Evolutionary conservation across 805 yeast genomes (phyloP), one percentile per base, ranked within the genome.

Genomic region (Saturnispora saitoi): DNA sequence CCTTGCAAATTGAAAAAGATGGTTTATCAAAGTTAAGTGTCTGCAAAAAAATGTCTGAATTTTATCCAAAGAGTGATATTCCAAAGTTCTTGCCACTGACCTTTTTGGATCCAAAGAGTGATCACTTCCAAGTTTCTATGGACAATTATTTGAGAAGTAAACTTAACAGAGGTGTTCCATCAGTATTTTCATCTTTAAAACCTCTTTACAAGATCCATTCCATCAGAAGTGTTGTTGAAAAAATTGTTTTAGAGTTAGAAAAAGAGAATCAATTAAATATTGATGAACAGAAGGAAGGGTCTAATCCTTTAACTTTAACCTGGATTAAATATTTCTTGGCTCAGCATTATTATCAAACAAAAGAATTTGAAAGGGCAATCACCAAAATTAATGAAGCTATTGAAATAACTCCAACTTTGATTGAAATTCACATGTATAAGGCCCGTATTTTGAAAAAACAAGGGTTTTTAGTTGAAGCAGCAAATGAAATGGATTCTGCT

Each of bases 31-130:
- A 84, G 62, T 64, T 75, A 47, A 73, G 70, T 15, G 64, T 91
- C 51, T 91, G 88, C 63, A 77, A 73, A 42, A 81, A 78, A 54
- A 69, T 90, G 53, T 73, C 77, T 2, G 64, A 60, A 40, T 81
- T 86, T 59, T 90, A 88, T 64, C 97, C 97, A 31, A 79, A 75
- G 55, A 79, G 91, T 2, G 96, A 89, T 60, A 81, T 91, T 26
- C 89, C 93, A 28, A 75, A 74, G 55, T 80, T 77, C 54, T 73
- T 88, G 44, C 97, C 97, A 12, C 72, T 91, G 60, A 75, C 84
- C 0, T 86, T 87, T 55, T 68, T 86, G 38, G 68, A 76, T 11
- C 80, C 82, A 14, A 36, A 44, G 4, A 28, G 29, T n/a, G 75
- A 73, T 9, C 61, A 61, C 37, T 70, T 75, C 26, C 63, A 71